Evolutionary conservation across 2,329 filamentous ascomycete genomes (phyloP).

Genomic region (Sarocladium brachiariae): DNA sequence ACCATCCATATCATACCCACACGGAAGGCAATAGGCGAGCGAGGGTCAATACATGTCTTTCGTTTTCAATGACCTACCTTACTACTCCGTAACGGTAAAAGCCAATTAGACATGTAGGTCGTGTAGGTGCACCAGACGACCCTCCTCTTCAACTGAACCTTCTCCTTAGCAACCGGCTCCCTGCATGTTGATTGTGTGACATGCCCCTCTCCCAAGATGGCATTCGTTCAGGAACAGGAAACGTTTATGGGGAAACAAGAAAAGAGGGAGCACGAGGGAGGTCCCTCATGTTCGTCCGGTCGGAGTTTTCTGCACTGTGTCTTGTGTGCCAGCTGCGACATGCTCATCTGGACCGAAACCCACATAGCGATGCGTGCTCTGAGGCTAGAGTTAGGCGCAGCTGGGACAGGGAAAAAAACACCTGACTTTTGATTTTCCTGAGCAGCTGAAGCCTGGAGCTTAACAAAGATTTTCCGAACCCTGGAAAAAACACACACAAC

Average conservation of each 20-base stretch:
- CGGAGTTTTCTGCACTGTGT: constrained; percentile 6
- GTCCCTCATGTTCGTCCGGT: constrained; percentile 3
- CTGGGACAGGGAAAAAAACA: not conserved
- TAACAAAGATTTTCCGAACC: too few relatives aligned
- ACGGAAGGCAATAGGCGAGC: not conserved
- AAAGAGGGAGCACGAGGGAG: not conserved
- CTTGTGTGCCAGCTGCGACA: constrained; percentile 1
- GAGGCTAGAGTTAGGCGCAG: not conserved
- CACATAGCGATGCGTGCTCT: not conserved
- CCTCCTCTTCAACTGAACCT: constrained; percentile 7
- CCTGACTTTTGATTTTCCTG: too few relatives aligned
- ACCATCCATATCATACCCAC: not conserved
- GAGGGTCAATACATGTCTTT: too few relatives aligned
- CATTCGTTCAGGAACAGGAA: not conserved
- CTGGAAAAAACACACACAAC: too few relatives aligned
- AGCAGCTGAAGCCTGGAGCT: not conserved
- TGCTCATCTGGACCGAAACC: too few relatives aligned
- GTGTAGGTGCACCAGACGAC: not conserved
- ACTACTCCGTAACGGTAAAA: too few relatives aligned
- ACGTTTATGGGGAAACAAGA: not conserved
- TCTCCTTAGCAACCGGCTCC: constrained; percentile 6
- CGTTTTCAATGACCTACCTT: too few relatives aligned
- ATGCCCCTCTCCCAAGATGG: not conserved
- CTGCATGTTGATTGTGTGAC: constrained; percentile 6
- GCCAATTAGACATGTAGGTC: constrained; percentile 5